Percentiles rank a stretch among this genome's conserved stretches.
Evolutionary conservation across 2,329 filamentous ascomycete species (phyloP).

Genomic region (Xylariaceae sp.): DNA sequence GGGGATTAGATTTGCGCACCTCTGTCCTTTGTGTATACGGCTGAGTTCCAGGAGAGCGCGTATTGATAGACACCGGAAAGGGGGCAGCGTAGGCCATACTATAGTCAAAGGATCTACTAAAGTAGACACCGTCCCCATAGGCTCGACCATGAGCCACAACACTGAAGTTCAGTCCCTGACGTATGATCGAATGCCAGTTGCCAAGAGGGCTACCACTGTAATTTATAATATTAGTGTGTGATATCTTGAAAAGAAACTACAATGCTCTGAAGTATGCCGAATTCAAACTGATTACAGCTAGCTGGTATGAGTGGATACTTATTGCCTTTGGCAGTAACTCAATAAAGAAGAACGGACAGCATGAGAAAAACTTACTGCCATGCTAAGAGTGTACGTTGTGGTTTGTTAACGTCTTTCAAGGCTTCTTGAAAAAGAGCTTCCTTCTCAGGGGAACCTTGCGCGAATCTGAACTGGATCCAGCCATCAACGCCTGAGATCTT

Average conservation of each 20-base stretch:
- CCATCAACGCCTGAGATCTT: conserved; percentile 66
- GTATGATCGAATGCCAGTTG: conserved; percentile 92
- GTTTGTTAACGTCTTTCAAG: conserved; percentile 53
- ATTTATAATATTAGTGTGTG: conserved; percentile 1
- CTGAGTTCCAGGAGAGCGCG: too few relatives aligned
- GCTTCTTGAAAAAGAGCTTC: conserved; percentile 75
- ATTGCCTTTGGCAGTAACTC: background rate
- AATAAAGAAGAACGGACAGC: background rate
- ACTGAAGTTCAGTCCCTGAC: conserved; percentile 78
- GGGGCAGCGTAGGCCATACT: conserved; percentile 58
- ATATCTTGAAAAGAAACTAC: background rate
- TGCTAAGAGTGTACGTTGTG: conserved; percentile 71
- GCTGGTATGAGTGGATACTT: background rate
- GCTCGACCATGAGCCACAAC: conserved; percentile 67
- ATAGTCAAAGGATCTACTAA: conserved; percentile 64
- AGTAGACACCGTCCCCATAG: conserved; percentile 82
- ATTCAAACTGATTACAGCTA: too few relatives aligned
- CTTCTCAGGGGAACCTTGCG: conserved; percentile 87
- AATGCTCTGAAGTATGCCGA: too few relatives aligned
- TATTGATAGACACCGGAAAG: background rate
- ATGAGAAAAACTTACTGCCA: conserved; percentile 64
- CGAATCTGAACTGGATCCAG: conserved; percentile 85
- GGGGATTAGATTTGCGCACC: background rate
- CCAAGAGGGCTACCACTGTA: conserved; percentile 65
- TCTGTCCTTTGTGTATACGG: too few relatives aligned